Percentiles rank a stretch among this genome's conserved stretches.
Conservation (phyloP, 2,329 filamentous ascomycete genomes). For the Colletotrichum aenigma region DNA sequence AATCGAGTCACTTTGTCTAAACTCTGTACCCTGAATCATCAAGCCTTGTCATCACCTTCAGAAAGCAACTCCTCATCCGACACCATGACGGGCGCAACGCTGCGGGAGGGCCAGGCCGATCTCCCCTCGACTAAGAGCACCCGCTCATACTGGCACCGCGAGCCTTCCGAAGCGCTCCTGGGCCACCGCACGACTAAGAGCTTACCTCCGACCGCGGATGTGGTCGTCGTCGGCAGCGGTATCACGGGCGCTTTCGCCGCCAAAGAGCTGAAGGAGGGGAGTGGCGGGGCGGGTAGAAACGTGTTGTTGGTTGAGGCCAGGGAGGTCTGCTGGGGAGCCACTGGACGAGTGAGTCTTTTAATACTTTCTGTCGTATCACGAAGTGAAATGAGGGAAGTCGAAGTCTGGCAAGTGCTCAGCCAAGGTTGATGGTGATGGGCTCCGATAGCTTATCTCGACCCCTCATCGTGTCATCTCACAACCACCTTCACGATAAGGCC, state of each 20-base stretch:
- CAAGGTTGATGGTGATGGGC: not conserved
- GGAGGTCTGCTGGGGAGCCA: constrained; percentile 84
- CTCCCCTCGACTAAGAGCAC: constrained; percentile 67
- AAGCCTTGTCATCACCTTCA: not conserved
- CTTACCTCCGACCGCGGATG: constrained; percentile 67
- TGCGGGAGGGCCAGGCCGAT: constrained; percentile 46
- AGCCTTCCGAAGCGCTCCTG: constrained; percentile 66
- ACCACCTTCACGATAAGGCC: not conserved
- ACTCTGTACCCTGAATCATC: not conserved
- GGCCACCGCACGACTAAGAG: constrained; percentile 71
- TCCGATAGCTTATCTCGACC: not conserved
- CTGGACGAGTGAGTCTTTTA: constrained; percentile 67
- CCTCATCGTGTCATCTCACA: not conserved
- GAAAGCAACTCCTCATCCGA: not conserved
- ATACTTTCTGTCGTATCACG: not conserved
- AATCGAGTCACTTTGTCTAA: not conserved
- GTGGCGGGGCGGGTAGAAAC: constrained; percentile 42
- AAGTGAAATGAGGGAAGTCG: not conserved
- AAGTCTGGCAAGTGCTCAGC: not conserved
- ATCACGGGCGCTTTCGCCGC: constrained; percentile 79
- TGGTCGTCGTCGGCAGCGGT: constrained; percentile 76
- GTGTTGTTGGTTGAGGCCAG: constrained; percentile 78
- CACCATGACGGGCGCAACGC: constrained; percentile 33
- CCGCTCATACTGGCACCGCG: constrained; percentile 74
- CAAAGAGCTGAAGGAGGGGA: constrained; percentile 58